These are phyloP conservation scores for Cymbopogon citratus DNA, from an alignment of 176 grass and related monocot species.

Conservation along the genomic window DNA sequence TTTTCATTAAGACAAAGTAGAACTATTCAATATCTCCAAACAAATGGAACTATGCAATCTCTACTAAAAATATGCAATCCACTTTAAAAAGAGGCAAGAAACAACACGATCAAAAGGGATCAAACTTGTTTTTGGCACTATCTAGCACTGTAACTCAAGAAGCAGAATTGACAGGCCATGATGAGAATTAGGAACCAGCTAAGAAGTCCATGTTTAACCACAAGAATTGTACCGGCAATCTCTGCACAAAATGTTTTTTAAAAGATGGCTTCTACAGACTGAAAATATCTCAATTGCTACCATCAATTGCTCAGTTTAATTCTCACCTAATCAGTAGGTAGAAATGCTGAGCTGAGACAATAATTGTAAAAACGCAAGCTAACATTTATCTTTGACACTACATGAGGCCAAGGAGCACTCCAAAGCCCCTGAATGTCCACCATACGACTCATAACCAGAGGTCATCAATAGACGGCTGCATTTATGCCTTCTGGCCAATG, in stretches of 20 bases:
- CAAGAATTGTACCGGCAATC: neutral
- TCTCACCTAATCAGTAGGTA: too few relatives aligned
- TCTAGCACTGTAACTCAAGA: slow-evolving; percentile 26
- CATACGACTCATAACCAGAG: neutral
- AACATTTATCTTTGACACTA: neutral
- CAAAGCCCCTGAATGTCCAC: neutral
- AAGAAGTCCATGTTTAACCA: slow-evolving; percentile 45
- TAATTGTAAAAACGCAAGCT: neutral
- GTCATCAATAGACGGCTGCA: neutral
- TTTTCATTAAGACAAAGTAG: too few relatives aligned
- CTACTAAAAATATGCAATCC: too few relatives aligned
- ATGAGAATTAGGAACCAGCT: slow-evolving; percentile 36
- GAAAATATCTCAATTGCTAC: too few relatives aligned
- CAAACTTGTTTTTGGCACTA: too few relatives aligned
- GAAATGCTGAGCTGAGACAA: neutral
- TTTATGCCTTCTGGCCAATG: neutral
- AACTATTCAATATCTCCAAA: too few relatives aligned
- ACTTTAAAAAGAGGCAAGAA: too few relatives aligned
- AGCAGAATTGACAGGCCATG: slow-evolving; percentile 41
- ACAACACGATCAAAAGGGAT: too few relatives aligned
- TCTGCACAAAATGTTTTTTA: slow-evolving; percentile 9
- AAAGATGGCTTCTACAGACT: slow-evolving; percentile 9
- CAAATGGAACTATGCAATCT: too few relatives aligned
- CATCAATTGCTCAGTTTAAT: too few relatives aligned
- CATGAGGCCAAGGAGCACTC: too few relatives aligned